Percentiles rank a stretch among this genome's conserved stretches.
Conservation (phyloP, 73 alveolate genomes). For the Paraurostyla sp. region DNA sequence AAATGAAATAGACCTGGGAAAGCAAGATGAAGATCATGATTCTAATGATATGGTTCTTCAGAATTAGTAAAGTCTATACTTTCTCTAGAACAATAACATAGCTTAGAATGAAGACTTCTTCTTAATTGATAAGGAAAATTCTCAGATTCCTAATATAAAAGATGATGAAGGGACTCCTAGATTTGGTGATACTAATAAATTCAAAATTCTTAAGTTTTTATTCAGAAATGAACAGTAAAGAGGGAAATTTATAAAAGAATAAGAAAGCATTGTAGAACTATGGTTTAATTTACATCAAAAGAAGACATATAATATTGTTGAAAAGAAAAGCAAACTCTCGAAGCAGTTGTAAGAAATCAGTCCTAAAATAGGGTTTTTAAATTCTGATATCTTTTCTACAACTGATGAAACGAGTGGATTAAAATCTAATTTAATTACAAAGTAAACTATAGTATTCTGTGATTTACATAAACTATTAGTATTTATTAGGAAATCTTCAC, state of each 20-base stretch:
- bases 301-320: not conserved
- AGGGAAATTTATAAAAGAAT: not conserved
- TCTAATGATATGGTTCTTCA: not conserved
- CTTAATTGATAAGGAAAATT: not conserved
- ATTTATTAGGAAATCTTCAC: not conserved
- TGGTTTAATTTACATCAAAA: not conserved
- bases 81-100: not conserved
- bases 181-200: not conserved
- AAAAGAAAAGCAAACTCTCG: not conserved
- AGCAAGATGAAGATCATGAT: not conserved
- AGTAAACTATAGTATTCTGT: not conserved
- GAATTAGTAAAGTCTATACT: not conserved
- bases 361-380: too few relatives aligned
- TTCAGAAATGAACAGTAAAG: not conserved
- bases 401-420: not conserved
- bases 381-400: not conserved
- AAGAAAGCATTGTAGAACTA: not conserved
- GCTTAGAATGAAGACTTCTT: not conserved
- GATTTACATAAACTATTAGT: not conserved
- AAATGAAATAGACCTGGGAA: not conserved
- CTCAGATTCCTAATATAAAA: not conserved
- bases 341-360: not conserved
- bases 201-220: not conserved
- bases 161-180: slow-evolving; percentile 16
- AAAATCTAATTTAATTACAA: not conserved